Base-by-base conservation (phyloP, 2,329 filamentous ascomycete genomes). In the Phaeosphaeriaceae sp. region DNA sequence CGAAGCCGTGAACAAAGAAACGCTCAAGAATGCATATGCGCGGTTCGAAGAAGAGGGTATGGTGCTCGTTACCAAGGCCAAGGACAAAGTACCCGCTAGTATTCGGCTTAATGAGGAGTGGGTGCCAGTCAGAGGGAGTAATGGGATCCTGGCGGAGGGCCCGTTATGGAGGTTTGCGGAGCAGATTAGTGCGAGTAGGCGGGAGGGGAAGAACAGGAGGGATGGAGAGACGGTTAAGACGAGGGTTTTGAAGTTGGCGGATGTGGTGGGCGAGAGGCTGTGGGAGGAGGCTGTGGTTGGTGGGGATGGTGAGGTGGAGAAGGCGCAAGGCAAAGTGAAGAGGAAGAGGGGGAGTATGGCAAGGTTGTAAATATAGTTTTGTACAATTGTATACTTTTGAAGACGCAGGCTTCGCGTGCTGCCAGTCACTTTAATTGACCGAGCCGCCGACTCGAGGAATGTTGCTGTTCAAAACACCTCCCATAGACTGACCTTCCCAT, bases 1-100 rank as follows among this genome's bases (percentile, higher is more conserved):
- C 68, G 95, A 99, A 80, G 94, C 95, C 2, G 94, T 99, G 64
- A 99, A 99, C 83, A 97, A 97, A 71, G 94, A 99, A 78, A 97
- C 94, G 0, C 86, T 99, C 56, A 97, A 95, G 74, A 99, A 99
- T 77, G 91, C 94, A 0, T 97, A 94, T 78, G 85, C 88, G 40
- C 88, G 93, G 17, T 97, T 97, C 71, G 89, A 94, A 68, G 93
- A 97, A 72, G 94, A 98, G 70, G 92, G 93, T 9, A 96, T 98
- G 63, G 84, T 98, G 56, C 81, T 91, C 47, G 85, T 94, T 0
- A 65, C 91, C 28, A 91, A 91, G 69, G 80, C 63, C 0, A 90
- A 89, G 68, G 89, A 90, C 61, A 90, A 90, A 64, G 78, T 84
- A 1, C 85, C 85, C 3, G 81, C 87, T 0, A 84, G 86, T 2